Conservation (phyloP, 2,329 filamentous ascomycete species). For the Fusarium nanum region DNA sequence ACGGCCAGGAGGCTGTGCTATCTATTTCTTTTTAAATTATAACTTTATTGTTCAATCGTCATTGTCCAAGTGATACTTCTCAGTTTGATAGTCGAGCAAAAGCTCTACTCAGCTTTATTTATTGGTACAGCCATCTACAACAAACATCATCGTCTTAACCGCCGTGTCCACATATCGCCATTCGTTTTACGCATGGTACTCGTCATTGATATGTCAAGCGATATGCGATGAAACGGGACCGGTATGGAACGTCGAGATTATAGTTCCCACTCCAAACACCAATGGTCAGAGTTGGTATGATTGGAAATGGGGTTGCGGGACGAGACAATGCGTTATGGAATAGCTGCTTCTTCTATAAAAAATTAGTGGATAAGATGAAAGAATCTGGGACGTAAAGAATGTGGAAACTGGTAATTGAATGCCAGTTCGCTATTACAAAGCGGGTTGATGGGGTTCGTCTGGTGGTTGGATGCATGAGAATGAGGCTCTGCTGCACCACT, state of each 20-base stretch:
- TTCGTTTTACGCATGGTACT: not conserved
- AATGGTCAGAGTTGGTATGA: conserved; percentile 2
- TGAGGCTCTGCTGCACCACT: not conserved
- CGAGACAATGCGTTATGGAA: not conserved
- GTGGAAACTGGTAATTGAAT: not conserved
- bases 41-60: not conserved
- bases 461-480: not conserved
- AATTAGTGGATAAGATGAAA: not conserved
- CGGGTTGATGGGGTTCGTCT: not conserved
- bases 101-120: rapidly evolving
- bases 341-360: not conserved
- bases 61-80: not conserved
- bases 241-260: not conserved
- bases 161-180: not conserved
- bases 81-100: no score
- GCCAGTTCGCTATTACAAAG: not conserved
- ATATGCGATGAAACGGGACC: not conserved
- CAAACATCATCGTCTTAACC: no score
- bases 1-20: conserved; percentile 40
- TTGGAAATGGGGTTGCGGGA: not conserved
- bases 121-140: not conserved
- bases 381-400: not conserved
- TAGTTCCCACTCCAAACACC: conserved; percentile 7
- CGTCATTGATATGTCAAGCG: not conserved
- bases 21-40: conserved; percentile 22